Evolutionary conservation across 805 yeast species (phyloP).

Genomic region (Cyberlindnera euphorbiiphila): DNA sequence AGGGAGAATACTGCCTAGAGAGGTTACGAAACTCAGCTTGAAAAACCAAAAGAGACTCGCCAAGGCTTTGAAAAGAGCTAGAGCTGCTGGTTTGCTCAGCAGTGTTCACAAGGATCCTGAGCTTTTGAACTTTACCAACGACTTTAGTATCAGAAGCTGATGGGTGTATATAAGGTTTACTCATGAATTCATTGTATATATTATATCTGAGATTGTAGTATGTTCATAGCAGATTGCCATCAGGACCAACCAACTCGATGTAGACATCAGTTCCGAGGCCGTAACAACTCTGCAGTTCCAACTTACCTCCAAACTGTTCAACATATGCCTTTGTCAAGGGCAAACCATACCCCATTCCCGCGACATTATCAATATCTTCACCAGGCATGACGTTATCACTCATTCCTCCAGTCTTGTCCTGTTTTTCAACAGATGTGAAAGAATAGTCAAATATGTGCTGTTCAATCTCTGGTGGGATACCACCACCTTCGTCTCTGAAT

Average conservation of each 20-base stretch:
- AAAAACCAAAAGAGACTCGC: slow-evolving; percentile 68
- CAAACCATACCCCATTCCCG: slow-evolving; percentile 96
- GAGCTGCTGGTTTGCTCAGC: slow-evolving; percentile 76
- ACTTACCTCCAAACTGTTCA: slow-evolving; percentile 66
- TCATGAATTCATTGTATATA: slow-evolving; percentile 10
- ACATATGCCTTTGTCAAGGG: slow-evolving; percentile 79
- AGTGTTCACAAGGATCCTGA: slow-evolving; percentile 61
- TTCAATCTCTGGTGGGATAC: slow-evolving; percentile 67
- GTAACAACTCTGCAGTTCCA: slow-evolving; percentile 64
- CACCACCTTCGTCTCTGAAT: slow-evolving; percentile 85
- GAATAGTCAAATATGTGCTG: slow-evolving; percentile 79
- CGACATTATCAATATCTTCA: slow-evolving; percentile 61
- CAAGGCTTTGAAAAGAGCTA: slow-evolving; percentile 75
- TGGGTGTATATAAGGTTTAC: neutral
- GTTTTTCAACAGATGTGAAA: slow-evolving; percentile 68
- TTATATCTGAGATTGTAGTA: neutral
- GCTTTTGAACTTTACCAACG: slow-evolving; percentile 13
- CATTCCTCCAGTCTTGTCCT: slow-evolving; percentile 48
- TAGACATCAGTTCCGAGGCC: slow-evolving; percentile 83
- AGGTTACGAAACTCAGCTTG: slow-evolving; percentile 61
- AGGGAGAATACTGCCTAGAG: slow-evolving; percentile 75
- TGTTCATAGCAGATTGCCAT: slow-evolving; percentile 15
- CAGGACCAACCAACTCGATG: slow-evolving; percentile 40
- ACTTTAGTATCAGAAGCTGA: slow-evolving; percentile 3
- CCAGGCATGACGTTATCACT: slow-evolving; percentile 66